These are phyloP conservation scores for Sugiyamaella pinicola DNA, from an alignment of 1,139 yeast genomes.

Conservation along the genomic window DNA sequence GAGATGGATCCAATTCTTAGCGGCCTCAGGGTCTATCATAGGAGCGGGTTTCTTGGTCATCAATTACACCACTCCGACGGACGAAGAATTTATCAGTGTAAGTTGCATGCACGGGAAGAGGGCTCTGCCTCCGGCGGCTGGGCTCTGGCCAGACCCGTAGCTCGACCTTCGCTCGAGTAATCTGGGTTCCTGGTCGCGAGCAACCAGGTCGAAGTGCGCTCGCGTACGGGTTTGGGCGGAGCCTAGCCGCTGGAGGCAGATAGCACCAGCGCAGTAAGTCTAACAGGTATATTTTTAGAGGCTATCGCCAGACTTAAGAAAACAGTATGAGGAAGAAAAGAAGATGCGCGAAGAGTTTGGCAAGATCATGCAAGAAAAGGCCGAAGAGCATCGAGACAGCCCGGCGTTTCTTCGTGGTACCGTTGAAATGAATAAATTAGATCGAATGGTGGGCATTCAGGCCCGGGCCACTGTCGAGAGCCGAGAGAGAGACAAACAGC, in stretches of 20 bases:
- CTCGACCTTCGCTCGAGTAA: not conserved
- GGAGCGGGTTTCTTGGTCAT: constrained; percentile 67
- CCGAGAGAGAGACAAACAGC: constrained; percentile 24
- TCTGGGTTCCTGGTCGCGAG: too few relatives aligned
- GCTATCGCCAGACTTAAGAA: constrained; percentile 79
- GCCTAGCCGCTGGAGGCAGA: constrained; percentile 3
- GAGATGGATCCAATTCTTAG: constrained; percentile 61
- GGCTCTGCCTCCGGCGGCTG: too few relatives aligned
- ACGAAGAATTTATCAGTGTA: constrained; percentile 68
- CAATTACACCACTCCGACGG: constrained; percentile 79
- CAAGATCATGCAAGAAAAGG: constrained; percentile 50
- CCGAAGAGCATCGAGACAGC: constrained; percentile 30
- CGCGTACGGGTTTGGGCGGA: not conserved
- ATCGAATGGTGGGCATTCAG: constrained; percentile 32
- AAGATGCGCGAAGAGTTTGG: constrained; percentile 60
- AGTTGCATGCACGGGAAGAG: too few relatives aligned
- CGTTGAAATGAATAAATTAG: constrained; percentile 35
- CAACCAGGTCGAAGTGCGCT: too few relatives aligned
- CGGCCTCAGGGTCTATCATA: constrained; percentile 62
- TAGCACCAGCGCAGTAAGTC: too few relatives aligned
- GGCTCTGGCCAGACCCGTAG: too few relatives aligned
- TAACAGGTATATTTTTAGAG: constrained; percentile 7
- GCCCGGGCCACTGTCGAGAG: constrained; percentile 34
- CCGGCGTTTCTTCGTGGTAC: constrained; percentile 40
- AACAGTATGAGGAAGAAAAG: constrained; percentile 69